These are phyloP conservation scores for Porcisia hertigi DNA, from an alignment of 208 protist genomes.

Conservation along the genomic window DNA sequence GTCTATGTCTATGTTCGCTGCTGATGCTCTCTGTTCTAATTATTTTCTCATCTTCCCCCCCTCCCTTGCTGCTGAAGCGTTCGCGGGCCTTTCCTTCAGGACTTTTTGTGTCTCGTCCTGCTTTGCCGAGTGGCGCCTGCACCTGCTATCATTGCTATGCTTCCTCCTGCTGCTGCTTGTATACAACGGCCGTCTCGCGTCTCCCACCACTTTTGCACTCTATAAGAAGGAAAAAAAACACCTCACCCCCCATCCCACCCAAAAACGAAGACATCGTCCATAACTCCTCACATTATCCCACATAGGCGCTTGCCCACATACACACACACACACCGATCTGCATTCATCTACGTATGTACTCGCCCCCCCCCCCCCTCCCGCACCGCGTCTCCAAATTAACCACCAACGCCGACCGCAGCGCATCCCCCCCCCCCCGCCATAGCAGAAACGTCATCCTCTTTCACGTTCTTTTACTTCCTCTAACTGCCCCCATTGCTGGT, in stretches of 20 bases:
- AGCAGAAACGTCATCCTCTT: neutral
- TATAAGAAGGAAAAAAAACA: neutral
- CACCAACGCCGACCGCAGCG: neutral
- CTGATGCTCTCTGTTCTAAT: neutral
- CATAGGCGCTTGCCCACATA: neutral
- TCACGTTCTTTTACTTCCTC: neutral
- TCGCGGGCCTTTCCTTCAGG: neutral
- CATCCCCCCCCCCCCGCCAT: too few relatives aligned
- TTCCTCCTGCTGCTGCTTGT: neutral
- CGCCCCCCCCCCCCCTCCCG: neutral
- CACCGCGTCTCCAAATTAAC: neutral
- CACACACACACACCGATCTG: neutral
- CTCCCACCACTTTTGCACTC: neutral
- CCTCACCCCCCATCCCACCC: too few relatives aligned
- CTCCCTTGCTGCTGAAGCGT: neutral
- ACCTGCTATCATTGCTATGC: neutral
- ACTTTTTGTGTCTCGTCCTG: neutral
- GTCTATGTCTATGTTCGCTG: neutral
- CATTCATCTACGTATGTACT: slow-evolving; percentile 1
- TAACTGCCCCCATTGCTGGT: too few relatives aligned
- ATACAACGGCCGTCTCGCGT: neutral
- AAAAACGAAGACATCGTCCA: neutral
- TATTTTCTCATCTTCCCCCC: neutral
- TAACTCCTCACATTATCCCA: neutral
- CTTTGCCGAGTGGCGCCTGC: neutral